These are phyloP conservation scores for Jatropha curcas DNA, from an alignment of 345 rosid species.

Conservation along the genomic window DNA sequence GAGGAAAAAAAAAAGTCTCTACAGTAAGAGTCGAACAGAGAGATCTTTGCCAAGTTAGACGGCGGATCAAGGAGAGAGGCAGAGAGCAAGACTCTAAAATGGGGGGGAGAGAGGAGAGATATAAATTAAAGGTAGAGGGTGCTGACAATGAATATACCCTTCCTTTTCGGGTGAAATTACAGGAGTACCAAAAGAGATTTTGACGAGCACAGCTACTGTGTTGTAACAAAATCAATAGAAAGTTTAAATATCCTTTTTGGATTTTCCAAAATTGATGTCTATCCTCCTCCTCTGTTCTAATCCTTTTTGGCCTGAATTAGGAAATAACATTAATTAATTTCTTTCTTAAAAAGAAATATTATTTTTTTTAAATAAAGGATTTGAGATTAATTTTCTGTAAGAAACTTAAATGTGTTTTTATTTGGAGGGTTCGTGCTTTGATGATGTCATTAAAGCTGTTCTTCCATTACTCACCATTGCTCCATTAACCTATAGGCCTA, in stretches of 20 bases:
- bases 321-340: not conserved
- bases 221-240: not conserved
- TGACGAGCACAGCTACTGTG: not conserved
- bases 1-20: not conserved
- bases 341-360: too few relatives aligned
- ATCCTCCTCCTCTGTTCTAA: not conserved
- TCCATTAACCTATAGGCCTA: too few relatives aligned
- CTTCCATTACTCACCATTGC: too few relatives aligned
- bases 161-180: not conserved
- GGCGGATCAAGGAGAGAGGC: not conserved
- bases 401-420: too few relatives aligned
- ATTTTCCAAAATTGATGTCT: not conserved
- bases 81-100: not conserved
- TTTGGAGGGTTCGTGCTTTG: too few relatives aligned
- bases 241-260: not conserved
- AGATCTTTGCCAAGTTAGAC: not conserved
- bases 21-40: not conserved
- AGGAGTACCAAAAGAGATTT: not conserved
- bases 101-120: not conserved
- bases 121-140: conserved; percentile 3
- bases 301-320: not conserved
- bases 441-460: too few relatives aligned
- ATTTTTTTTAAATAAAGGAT: too few relatives aligned
- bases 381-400: too few relatives aligned
- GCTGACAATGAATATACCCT: conserved; percentile 13